Conservation (phyloP, 1,284 basidiomycete genomes). For the Athelia psychrophila region DNA sequence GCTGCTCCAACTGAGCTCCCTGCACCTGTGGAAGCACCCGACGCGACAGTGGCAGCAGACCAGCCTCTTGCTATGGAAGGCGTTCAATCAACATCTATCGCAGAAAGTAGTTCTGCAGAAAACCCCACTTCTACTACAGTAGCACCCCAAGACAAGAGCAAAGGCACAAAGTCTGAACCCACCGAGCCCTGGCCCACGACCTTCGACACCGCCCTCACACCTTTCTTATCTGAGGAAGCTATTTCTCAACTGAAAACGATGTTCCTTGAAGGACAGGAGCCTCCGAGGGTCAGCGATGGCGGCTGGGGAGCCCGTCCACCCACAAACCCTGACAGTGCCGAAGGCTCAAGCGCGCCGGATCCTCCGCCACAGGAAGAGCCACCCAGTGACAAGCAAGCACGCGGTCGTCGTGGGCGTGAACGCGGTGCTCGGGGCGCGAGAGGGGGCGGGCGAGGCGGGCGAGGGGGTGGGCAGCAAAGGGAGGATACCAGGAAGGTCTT, state of each 20-base stretch:
- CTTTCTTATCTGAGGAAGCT: conserved; percentile 61
- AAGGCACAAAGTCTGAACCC: conserved; percentile 5
- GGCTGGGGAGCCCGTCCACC: conserved; percentile 59
- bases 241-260: conserved; percentile 68
- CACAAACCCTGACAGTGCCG: conserved; percentile 26
- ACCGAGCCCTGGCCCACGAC: conserved; percentile 62
- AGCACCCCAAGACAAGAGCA: background rate
- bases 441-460: conserved; percentile 40
- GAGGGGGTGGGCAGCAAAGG: conserved; percentile 31
- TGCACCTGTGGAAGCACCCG: conserved; percentile 1
- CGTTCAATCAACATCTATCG: background rate
- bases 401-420: conserved; percentile 31
- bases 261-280: conserved; percentile 73
- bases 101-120: background rate
- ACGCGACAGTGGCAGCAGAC: conserved; percentile 3
- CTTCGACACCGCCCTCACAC: conserved; percentile 52
- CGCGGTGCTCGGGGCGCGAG: conserved; percentile 43
- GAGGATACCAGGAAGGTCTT: conserved; percentile 75
- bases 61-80: conserved; percentile 4
- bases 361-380: conserved; percentile 20
- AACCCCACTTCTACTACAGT: background rate
- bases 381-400: conserved; percentile 28
- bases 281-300: conserved; percentile 61
- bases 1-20: conserved; percentile 8
- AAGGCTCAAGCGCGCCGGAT: conserved; percentile 15